phyloP scores from a whole-genome alignment of 192 early-diverging fungal genomes.

The Coemansia aciculifera region DNA sequence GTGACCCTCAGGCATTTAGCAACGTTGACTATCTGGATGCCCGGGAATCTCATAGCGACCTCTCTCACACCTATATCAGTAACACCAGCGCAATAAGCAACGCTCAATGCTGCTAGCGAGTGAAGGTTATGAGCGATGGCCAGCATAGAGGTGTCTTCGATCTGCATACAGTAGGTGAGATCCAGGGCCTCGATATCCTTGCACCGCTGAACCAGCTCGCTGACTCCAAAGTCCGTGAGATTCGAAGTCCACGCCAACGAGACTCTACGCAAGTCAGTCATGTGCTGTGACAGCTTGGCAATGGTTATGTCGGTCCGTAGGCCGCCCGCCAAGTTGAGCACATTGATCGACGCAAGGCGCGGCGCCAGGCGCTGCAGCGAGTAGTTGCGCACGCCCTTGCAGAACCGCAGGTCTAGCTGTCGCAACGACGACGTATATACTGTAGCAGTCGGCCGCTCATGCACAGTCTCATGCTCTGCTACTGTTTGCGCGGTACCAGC shows the following conservation, averaged over 20 bases:
- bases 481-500: neutral
- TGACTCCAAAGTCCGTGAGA: constrained; percentile 58
- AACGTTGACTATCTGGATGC: constrained; percentile 52
- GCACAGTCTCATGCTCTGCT: neutral
- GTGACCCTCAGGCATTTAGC: constrained; percentile 50
- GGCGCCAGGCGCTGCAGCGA: constrained; percentile 58
- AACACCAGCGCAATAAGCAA: constrained; percentile 57
- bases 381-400: constrained; percentile 61
- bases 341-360: constrained; percentile 38
- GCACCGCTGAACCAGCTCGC: constrained; percentile 59
- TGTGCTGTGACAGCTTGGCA: constrained; percentile 58
- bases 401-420: constrained; percentile 59
- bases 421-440: constrained; percentile 37
- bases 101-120: constrained; percentile 44
- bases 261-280: constrained; percentile 47
- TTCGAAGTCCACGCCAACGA: constrained; percentile 61
- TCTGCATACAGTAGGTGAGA: constrained; percentile 58
- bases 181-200: constrained; percentile 54
- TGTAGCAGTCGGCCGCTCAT: neutral
- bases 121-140: constrained; percentile 46
- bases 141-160: constrained; percentile 57
- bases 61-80: constrained; percentile 55
- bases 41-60: constrained; percentile 28
- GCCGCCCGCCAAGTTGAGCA: constrained; percentile 59
- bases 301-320: constrained; percentile 60